Evolutionary conservation across 1,284 basidiomycete genomes (phyloP), one percentile per base, ranked within the genome.

Genomic region (Leccinum solheimii): DNA sequence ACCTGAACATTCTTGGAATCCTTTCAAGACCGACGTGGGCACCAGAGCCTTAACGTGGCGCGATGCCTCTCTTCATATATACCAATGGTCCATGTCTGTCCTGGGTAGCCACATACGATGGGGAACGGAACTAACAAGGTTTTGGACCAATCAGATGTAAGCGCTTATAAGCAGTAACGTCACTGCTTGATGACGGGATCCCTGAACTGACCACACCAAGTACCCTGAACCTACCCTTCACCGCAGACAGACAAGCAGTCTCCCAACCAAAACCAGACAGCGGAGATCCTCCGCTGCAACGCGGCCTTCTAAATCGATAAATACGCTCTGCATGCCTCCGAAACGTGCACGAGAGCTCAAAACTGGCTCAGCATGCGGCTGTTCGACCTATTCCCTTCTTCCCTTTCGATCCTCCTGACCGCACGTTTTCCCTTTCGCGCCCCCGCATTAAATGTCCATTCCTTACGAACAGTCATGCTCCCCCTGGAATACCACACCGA

Each of bases 241-340:
- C 52, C 57, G 7, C 14, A 52, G 45, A 62, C 55, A 60, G 59
- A 61, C 66, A 58, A 55, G 57, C 11, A 66, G 50, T 56, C 30
- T 55, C 7, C 23, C 66, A 58, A 58, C 62, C 62, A 60, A 60
- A 72, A 70, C 48, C 52, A 70, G 68, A 65, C 54, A 57, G 70
- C 62, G 68, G 68, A 69, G 68, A 72, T 71, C 65, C 40, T 60
- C 62, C 55, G 62, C 62, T 56, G 61, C 53, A 68, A 69, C 60
- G 69, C 69, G 68, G 71, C 45, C 63, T 73, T 72, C 61, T 56
- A 64, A 72, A 60, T 56, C 52, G 51, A 52, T 51, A 54, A 36
- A 59, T 40, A 40, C 38, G 16, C 8, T 40, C 16, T 40, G 38
- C 38, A 40, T 40, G 38, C 38, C 38, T 40, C 38, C 38, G 7